These are phyloP conservation scores for Tillandsia fasciculata DNA, from an alignment of 176 grass and related monocot genomes.

Conservation along the genomic window DNA sequence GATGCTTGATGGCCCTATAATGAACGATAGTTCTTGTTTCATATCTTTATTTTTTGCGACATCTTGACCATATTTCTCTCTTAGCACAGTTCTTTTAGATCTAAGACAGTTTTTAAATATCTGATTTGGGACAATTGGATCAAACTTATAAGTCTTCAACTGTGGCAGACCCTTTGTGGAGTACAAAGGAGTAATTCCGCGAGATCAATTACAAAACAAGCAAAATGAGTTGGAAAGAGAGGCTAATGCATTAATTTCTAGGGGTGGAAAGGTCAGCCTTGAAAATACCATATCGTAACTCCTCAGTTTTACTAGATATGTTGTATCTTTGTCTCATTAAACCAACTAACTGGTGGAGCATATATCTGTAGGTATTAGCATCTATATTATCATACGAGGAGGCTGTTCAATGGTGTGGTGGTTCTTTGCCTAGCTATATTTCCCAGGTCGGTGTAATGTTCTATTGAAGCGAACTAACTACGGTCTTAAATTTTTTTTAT, in stretches of 20 bases:
- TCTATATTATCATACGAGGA: slow-evolving; percentile 70
- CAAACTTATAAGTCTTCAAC: slow-evolving; percentile 15
- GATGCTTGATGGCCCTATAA: background rate
- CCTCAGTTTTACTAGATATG: background rate
- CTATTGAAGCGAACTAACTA: background rate
- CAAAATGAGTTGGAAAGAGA: slow-evolving; percentile 53
- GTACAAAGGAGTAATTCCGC: slow-evolving; percentile 59
- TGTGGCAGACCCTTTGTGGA: slow-evolving; percentile 52
- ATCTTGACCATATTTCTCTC: background rate
- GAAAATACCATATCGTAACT: background rate
- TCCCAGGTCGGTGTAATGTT: slow-evolving; percentile 36
- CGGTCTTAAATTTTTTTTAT: too few species aligned
- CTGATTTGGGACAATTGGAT: slow-evolving; percentile 5
- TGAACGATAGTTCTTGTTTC: background rate
- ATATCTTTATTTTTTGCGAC: background rate
- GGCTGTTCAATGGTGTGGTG: slow-evolving; percentile 60
- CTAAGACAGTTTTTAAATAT: background rate
- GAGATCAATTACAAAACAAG: slow-evolving; percentile 45
- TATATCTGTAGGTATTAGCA: slow-evolving; percentile 42
- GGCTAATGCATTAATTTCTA: slow-evolving; percentile 57
- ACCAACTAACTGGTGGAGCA: background rate
- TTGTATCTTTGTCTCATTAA: background rate
- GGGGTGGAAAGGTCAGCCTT: slow-evolving; percentile 47
- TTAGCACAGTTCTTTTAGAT: background rate
- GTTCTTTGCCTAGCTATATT: slow-evolving; percentile 77